These are phyloP conservation scores for Fusarium abutilonis DNA, from an alignment of 2,329 filamentous ascomycete species.

Conservation along the genomic window DNA sequence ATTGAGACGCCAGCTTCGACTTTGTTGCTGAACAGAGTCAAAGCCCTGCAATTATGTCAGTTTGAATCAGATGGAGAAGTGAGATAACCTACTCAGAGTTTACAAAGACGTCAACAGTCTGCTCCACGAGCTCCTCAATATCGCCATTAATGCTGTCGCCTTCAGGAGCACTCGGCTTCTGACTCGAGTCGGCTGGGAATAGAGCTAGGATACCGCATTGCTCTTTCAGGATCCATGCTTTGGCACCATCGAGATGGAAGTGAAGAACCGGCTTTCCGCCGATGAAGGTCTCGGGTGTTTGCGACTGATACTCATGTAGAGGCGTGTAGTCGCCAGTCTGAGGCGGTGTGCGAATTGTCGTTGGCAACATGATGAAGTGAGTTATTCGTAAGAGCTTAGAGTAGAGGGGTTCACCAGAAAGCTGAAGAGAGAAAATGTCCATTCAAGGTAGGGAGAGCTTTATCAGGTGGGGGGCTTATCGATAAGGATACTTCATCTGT, in stretches of 20 bases:
- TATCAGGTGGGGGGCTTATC: slow-evolving; percentile 36
- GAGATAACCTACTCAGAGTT: slow-evolving; percentile 62
- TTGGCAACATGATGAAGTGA: slow-evolving; percentile 53
- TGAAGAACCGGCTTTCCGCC: slow-evolving; percentile 77
- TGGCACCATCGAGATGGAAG: slow-evolving; percentile 66
- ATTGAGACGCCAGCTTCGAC: slow-evolving; percentile 71
- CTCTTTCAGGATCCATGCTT: slow-evolving; percentile 65
- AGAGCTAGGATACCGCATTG: slow-evolving; percentile 66
- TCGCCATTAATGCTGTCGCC: slow-evolving; percentile 44
- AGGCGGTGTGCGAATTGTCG: slow-evolving; percentile 67
- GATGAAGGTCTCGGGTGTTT: slow-evolving; percentile 78
- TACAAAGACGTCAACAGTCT: slow-evolving; percentile 66
- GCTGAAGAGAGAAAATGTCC: slow-evolving; percentile 36
- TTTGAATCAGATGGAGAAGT: neutral
- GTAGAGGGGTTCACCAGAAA: slow-evolving; percentile 38
- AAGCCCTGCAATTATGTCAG: slow-evolving; percentile 45
- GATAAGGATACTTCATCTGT: slow-evolving; percentile 30
- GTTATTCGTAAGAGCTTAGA: slow-evolving; percentile 19
- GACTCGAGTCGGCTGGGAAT: slow-evolving; percentile 55
- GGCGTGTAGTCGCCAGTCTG: slow-evolving; percentile 68
- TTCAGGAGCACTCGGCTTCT: slow-evolving; percentile 43
- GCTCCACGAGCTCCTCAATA: slow-evolving; percentile 54
- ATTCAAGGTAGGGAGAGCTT: slow-evolving; percentile 35
- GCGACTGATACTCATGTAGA: slow-evolving; percentile 74
- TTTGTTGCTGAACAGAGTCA: slow-evolving; percentile 71